Base-by-base conservation (phyloP, 192 early-diverging fungal genomes). In the Coemansia sp. region DNA sequence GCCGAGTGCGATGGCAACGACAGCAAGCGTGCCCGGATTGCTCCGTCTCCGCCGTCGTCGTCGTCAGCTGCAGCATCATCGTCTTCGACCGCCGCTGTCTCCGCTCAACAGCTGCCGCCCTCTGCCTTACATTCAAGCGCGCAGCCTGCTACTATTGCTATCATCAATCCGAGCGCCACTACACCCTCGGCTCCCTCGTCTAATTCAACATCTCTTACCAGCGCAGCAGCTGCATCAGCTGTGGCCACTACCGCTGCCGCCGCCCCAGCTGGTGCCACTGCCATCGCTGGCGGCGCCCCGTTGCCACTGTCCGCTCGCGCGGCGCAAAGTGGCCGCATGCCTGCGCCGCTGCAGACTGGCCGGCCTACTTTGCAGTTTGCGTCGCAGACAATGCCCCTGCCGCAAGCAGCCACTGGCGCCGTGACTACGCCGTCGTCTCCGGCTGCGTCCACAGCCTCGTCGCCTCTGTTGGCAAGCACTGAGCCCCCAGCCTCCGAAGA, bases 11-110 rank as follows among this genome's bases (percentile, higher is more conserved):
- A 72, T 29, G 58, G 60, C 57, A 40, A 31, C 27, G 60, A 64
- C 62, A 82, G 54, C 70, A 76, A 82, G 78, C 78, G 78, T 40
- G 56, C 35, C 35, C 56, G 56, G n/a, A 27, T 60, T 32, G 66
- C 58, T 32, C 27, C 32, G 20, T 25, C 65, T 19, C 24, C 36
- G 49, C 24, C 27, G 20, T 32, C 27, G 4, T 56, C 29, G 40
- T 37, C 54, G 41, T 54, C 38, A 35, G 43, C 29, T 5, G 31
- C 29, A 12, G 56, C 56, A 43, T 62, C 67, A 12, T 62, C 60
- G 27, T 62, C 59, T 54, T 51, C 37, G 22, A 20, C 37, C 22
- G 49, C 62, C 19, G 46, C 62, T 25, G 12, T 54, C 20, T 53
- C 54, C 56, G 35, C 56, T 32, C 47, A 64, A 38, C 62, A 68